Conservation (phyloP, 2,329 filamentous ascomycete genomes). For the Aureobasidium vineae region DNA sequence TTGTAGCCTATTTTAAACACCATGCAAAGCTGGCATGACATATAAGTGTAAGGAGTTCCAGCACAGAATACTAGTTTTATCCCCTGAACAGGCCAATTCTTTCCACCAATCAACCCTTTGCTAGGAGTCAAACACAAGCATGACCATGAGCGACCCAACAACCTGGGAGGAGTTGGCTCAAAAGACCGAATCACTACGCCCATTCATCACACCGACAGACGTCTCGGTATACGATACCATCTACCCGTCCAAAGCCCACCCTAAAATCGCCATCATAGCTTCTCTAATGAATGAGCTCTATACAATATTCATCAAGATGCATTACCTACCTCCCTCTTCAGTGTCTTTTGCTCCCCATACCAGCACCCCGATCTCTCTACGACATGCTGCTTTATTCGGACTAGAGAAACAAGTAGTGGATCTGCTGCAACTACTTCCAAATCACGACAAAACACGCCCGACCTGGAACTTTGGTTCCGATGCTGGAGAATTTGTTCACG, state of each 20-base stretch:
- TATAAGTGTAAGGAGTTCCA: no score
- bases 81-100: no score
- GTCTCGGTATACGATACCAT: background rate
- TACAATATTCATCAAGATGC: conserved; percentile 21
- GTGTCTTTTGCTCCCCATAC: conserved; percentile 22
- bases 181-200: background rate
- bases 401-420: conserved; percentile 25
- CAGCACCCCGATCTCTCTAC: background rate
- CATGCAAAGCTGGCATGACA: background rate
- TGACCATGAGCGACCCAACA: background rate
- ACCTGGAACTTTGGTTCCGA: conserved; percentile 23
- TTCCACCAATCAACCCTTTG: no score
- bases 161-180: background rate
- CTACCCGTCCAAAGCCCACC: background rate
- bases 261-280: conserved; percentile 18
- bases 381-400: conserved; percentile 8
- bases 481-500: conserved; percentile 1
- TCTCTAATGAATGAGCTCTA: conserved; percentile 18
- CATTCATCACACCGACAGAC: background rate
- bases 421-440: conserved; percentile 24
- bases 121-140: background rate
- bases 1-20: background rate
- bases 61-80: no score
- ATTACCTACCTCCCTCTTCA: conserved; percentile 1
- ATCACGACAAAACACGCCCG: background rate